Conservation (phyloP, 2,329 filamentous ascomycete genomes). For the Ilyonectria destructans region DNA sequence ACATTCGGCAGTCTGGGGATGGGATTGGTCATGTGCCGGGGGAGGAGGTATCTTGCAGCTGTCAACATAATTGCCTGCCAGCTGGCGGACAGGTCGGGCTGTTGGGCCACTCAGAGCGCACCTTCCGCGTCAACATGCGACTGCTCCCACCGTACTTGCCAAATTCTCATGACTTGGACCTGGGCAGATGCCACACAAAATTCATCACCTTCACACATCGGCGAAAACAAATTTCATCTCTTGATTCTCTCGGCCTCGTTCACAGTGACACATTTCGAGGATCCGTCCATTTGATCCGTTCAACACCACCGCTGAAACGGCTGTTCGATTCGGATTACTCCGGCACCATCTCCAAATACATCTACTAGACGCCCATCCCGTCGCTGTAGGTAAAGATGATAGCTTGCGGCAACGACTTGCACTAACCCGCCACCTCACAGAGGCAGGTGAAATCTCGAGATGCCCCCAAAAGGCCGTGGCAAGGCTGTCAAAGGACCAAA, state of each 20-base stretch:
- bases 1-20: background rate
- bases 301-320: background rate
- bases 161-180: slow-evolving; percentile 10
- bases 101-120: slow-evolving; percentile 14
- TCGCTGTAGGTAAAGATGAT: background rate
- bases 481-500: slow-evolving; percentile 38
- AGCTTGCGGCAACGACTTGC: background rate
- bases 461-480: slow-evolving; percentile 38
- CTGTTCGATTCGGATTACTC: background rate
- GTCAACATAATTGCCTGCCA: slow-evolving; percentile 19
- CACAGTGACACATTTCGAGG: background rate
- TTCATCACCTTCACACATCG: background rate
- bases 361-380: too few relatives aligned
- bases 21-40: slow-evolving; percentile 25
- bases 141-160: slow-evolving; percentile 12
- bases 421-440: background rate
- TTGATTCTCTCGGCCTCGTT: background rate
- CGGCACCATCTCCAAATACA: background rate
- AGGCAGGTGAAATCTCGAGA: slow-evolving; percentile 18
- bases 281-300: background rate
- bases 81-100: slow-evolving; percentile 18
- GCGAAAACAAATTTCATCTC: background rate
- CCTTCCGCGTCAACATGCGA: slow-evolving; percentile 26
- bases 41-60: slow-evolving; percentile 4
- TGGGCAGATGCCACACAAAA: background rate